Percentiles rank a stretch among this genome's conserved stretches.
Conservation (phyloP, 495 filamentous ascomycete species). For the Neurospora cerealis region DNA sequence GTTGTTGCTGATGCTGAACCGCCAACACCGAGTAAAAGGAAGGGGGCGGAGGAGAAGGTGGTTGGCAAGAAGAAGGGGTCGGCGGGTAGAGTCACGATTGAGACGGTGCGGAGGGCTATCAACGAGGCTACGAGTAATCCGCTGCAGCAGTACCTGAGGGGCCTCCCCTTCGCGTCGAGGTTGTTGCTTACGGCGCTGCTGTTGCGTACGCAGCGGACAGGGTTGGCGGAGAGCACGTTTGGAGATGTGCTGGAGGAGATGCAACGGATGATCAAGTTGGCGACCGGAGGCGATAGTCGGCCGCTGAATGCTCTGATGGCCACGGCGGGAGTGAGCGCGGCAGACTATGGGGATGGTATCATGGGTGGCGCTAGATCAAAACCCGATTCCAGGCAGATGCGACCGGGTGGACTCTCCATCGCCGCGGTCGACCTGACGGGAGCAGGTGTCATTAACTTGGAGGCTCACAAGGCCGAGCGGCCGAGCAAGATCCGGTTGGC, state of each 20-base stretch:
- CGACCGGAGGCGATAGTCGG: slow-evolving; percentile 38
- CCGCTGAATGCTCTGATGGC: slow-evolving; percentile 14
- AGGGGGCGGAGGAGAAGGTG: not conserved
- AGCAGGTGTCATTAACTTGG: slow-evolving; percentile 76
- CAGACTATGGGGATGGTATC: not conserved
- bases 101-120: slow-evolving; percentile 87
- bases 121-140: slow-evolving; percentile 89
- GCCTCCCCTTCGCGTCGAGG: slow-evolving; percentile 71
- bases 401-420: slow-evolving; percentile 56
- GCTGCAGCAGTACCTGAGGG: slow-evolving; percentile 75
- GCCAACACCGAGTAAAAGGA: slow-evolving; percentile 4
- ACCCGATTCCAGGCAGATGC: slow-evolving; percentile 8
- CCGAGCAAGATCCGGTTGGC: slow-evolving; percentile 78
- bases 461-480: slow-evolving; percentile 67
- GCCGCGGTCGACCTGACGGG: slow-evolving; percentile 77
- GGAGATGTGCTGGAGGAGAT: slow-evolving; percentile 92
- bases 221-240: slow-evolving; percentile 75
- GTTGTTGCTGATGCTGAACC: slow-evolving; percentile 59
- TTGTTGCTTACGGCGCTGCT: slow-evolving; percentile 76
- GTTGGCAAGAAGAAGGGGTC: slow-evolving; percentile 12
- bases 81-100: slow-evolving; percentile 67
- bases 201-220: slow-evolving; percentile 67
- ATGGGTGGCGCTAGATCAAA: slow-evolving; percentile 4
- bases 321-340: slow-evolving; percentile 4
- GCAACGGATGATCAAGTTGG: slow-evolving; percentile 55